phyloP scores from a whole-genome alignment of 73 alveolate species.

The Paramecium pentaurelia region DNA sequence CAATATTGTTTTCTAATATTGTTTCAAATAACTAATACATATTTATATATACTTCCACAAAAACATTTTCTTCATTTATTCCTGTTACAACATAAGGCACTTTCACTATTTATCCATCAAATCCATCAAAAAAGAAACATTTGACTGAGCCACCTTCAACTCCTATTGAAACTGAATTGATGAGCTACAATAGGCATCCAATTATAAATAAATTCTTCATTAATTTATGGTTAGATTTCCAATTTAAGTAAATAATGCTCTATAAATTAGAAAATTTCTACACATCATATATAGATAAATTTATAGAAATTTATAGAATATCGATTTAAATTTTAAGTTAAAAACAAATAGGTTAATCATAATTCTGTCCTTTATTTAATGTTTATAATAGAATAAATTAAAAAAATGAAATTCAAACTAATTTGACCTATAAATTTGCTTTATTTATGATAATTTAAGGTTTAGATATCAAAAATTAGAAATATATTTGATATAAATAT shows the following conservation, averaged over 20 bases:
- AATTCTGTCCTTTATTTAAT: no score
- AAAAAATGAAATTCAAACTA: not conserved
- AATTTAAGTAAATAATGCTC: not conserved
- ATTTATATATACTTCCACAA: not conserved
- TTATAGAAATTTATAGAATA: not conserved
- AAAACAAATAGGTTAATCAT: not conserved
- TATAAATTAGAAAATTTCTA: not conserved
- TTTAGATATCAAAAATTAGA: not conserved
- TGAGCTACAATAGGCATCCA: not conserved
- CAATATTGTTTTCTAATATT: not conserved
- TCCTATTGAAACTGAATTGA: not conserved
- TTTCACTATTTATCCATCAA: not conserved
- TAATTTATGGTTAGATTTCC: not conserved
- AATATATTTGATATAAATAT: no score
- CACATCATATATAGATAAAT: not conserved
- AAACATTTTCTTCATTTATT: conserved; percentile 5
- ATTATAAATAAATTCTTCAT: not conserved
- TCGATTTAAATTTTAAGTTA: not conserved
- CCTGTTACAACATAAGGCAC: conserved; percentile 29
- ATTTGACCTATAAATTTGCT: no score
- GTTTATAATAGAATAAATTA: not conserved
- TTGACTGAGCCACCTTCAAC: not conserved
- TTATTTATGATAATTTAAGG: no score
- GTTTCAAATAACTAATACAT: not conserved
- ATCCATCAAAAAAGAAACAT: conserved; percentile 31